Conservation (phyloP, 768 basidiomycete genomes). For the Calocera cornea region DNA sequence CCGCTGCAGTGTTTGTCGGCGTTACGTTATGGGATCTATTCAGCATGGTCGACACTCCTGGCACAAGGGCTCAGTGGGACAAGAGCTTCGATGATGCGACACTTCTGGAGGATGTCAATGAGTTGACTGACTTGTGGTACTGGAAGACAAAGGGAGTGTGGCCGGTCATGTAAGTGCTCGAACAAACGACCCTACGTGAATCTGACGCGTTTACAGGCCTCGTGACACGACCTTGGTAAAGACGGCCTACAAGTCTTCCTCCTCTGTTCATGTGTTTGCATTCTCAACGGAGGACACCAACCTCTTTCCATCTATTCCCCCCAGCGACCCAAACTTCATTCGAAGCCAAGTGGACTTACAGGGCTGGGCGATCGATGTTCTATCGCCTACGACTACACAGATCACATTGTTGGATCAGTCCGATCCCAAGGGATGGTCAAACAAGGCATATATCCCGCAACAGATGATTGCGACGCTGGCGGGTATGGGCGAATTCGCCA, state of each 20-base stretch:
- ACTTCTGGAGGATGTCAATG: slow-evolving; percentile 78
- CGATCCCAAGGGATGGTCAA: slow-evolving; percentile 94
- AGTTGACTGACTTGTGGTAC: slow-evolving; percentile 87
- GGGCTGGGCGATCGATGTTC: slow-evolving; percentile 91
- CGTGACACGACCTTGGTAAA: slow-evolving; percentile 82
- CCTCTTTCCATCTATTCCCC: slow-evolving; percentile 63
- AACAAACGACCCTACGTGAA: not conserved
- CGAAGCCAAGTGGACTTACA: slow-evolving; percentile 95
- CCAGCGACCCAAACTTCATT: slow-evolving; percentile 60
- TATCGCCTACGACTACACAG: slow-evolving; percentile 88
- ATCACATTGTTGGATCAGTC: slow-evolving; percentile 92
- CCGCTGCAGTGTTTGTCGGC: slow-evolving; percentile 94
- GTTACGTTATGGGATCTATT: slow-evolving; percentile 92
- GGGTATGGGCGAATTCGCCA: slow-evolving; percentile 88
- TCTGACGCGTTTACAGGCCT: slow-evolving; percentile 37
- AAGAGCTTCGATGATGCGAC: slow-evolving; percentile 76
- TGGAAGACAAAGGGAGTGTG: slow-evolving; percentile 82
- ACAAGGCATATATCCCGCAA: slow-evolving; percentile 85
- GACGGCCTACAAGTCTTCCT: slow-evolving; percentile 94
- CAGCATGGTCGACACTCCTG: slow-evolving; percentile 72
- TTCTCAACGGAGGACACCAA: slow-evolving; percentile 86
- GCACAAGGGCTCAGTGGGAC: slow-evolving; percentile 75
- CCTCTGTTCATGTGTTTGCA: slow-evolving; percentile 85
- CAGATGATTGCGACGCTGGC: slow-evolving; percentile 82
- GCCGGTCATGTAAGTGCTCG: slow-evolving; percentile 69